Conservation (phyloP, 1,139 yeast genomes). For the Diutina mesorugosa region DNA sequence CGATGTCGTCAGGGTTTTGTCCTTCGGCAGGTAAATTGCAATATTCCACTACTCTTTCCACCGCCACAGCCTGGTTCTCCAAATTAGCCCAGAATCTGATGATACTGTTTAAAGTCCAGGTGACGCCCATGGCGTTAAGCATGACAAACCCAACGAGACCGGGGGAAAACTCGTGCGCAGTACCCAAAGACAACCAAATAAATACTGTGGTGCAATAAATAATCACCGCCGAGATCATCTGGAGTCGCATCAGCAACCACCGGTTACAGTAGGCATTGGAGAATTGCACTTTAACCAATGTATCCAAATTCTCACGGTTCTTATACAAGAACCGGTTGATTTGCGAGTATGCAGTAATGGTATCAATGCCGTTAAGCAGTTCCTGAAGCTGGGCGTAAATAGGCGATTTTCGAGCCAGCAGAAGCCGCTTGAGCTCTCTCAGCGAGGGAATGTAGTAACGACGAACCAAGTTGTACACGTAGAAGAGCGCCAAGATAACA, state of each 20-base stretch:
- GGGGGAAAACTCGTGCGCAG: constrained; percentile 11
- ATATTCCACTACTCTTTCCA: constrained; percentile 25
- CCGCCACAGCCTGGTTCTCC: constrained; percentile 20
- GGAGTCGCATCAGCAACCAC: constrained; percentile 28
- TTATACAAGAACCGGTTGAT: constrained; percentile 15
- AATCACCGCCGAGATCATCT: constrained; percentile 20
- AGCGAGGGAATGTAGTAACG: constrained; percentile 21
- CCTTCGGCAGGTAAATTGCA: constrained; percentile 21
- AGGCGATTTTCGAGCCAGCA: constrained; percentile 20
- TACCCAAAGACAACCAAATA: constrained; percentile 11
- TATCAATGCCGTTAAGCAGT: constrained; percentile 24
- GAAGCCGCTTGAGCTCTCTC: constrained; percentile 23
- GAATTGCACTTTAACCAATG: constrained; percentile 12
- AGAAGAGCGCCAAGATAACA: constrained; percentile 12
- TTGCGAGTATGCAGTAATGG: constrained; percentile 21
- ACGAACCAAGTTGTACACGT: constrained; percentile 18
- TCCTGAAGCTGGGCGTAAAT: constrained; percentile 25
- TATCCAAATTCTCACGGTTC: constrained; percentile 11
- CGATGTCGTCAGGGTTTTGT: background rate
- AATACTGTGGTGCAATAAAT: constrained; percentile 17
- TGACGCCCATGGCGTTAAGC: constrained; percentile 22
- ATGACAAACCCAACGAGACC: constrained; percentile 25
- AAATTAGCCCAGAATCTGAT: constrained; percentile 23
- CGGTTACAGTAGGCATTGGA: constrained; percentile 16
- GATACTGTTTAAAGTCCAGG: constrained; percentile 18